Evolutionary conservation across 1,284 basidiomycete species (phyloP).

Genomic region (Trametes sp.): DNA sequence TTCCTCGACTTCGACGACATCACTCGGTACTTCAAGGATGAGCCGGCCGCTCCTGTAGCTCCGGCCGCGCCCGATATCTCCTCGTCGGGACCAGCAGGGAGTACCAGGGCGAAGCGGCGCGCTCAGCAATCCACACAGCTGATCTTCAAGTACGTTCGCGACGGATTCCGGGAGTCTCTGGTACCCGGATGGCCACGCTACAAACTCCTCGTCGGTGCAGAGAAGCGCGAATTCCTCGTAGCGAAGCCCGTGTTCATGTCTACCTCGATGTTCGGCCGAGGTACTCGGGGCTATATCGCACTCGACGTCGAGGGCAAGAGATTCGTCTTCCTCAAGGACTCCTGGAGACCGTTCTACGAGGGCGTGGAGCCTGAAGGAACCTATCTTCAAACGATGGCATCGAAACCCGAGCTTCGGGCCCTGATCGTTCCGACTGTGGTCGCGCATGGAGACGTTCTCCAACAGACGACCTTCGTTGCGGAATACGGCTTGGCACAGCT

Average conservation of each 20-base stretch:
- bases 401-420: too few species aligned
- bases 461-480: not conserved
- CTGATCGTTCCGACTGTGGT: not conserved
- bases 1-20: not conserved
- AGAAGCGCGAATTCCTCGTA: conserved; percentile 14
- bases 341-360: conserved; percentile 16
- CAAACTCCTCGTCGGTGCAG: not conserved
- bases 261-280: conserved; percentile 10
- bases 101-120: not conserved
- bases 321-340: conserved; percentile 24
- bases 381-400: not conserved
- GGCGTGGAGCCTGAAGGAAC: conserved; percentile 15
- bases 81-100: not conserved
- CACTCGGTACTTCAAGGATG: too few species aligned
- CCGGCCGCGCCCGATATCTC: not conserved
- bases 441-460: not conserved
- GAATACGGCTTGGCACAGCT: not conserved
- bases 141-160: conserved; percentile 19
- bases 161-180: conserved; percentile 13
- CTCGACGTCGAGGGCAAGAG: conserved; percentile 7
- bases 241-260: conserved; percentile 7
- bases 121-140: not conserved
- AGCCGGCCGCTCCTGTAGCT: too few species aligned
- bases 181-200: conserved; percentile 5
- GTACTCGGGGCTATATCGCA: conserved; percentile 15